Conservation (phyloP, 495 filamentous ascomycete genomes). For the Penicillium soppii region DNA sequence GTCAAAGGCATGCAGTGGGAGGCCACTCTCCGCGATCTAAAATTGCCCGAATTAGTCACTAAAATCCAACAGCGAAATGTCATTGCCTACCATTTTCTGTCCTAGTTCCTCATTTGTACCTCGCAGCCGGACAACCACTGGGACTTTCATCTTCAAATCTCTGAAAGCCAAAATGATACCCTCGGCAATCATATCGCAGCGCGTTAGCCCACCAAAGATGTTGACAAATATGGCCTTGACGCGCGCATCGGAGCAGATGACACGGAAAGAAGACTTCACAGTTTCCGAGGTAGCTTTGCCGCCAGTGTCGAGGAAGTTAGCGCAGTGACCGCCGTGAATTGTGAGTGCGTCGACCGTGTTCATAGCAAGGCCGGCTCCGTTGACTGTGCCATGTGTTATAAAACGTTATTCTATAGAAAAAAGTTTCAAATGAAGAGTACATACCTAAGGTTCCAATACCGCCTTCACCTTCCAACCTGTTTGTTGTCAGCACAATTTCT, state of each 20-base stretch:
- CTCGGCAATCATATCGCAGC: conserved; percentile 85
- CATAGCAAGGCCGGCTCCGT: conserved; percentile 90
- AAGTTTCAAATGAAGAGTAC: not conserved
- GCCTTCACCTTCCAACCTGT: conserved; percentile 47
- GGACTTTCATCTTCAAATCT: conserved; percentile 66
- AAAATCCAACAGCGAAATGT: not conserved
- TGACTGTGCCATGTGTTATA: conserved; percentile 46
- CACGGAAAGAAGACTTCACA: conserved; percentile 71
- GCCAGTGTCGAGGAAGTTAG: conserved; percentile 89
- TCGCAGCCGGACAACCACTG: conserved; percentile 80
- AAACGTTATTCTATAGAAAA: not conserved
- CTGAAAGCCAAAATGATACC: conserved; percentile 77
- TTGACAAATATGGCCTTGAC: conserved; percentile 82
- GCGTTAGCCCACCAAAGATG: conserved; percentile 84
- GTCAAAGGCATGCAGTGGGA: conserved; percentile 74
- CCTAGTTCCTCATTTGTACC: conserved; percentile 81
- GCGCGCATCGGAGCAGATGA: conserved; percentile 67
- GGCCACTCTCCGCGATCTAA: conserved; percentile 69
- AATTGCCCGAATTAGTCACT: conserved; percentile 11
- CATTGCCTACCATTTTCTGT: conserved; percentile 60
- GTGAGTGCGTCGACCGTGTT: conserved; percentile 82
- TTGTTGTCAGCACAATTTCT: conserved; percentile 7
- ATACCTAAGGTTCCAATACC: conserved; percentile 66
- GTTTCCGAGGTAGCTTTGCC: conserved; percentile 88
- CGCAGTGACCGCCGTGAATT: conserved; percentile 59